A percentile compares a stretch with the other conserved stretches of the same genome.
phyloP scores from a whole-genome alignment of 306 rosid species.

The Trifolium dubium region DNA sequence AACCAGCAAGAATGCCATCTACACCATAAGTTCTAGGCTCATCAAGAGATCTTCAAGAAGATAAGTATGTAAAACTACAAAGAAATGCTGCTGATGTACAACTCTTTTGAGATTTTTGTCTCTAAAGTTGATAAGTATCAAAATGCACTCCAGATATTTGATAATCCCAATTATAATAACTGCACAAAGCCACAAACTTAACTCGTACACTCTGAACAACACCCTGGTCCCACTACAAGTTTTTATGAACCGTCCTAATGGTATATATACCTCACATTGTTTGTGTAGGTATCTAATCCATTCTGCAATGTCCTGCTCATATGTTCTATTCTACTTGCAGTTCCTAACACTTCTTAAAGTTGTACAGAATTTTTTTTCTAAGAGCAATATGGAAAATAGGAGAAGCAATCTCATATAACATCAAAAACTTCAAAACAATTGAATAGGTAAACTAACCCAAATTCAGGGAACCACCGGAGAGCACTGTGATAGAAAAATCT shows the following conservation, averaged over 20 bases:
- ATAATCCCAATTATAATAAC: conserved; percentile 15
- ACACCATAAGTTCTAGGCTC: conserved; percentile 21
- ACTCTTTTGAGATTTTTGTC: conserved; percentile 3
- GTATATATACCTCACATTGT: not conserved
- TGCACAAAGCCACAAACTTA: conserved; percentile 1
- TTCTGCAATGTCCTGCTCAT: not conserved
- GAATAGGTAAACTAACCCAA: conserved; percentile 64
- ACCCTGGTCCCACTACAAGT: not conserved
- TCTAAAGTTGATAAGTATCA: conserved; percentile 8
- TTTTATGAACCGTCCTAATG: not conserved
- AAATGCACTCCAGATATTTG: conserved; percentile 32
- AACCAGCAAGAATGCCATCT: conserved; percentile 29
- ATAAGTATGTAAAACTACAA: conserved; percentile 15
- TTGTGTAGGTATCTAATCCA: conserved; percentile 15
- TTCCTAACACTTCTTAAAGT: conserved; percentile 29
- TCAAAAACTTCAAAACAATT: conserved; percentile 18
- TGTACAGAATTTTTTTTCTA: not conserved
- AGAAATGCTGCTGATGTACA: conserved; percentile 14
- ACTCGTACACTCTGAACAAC: not conserved
- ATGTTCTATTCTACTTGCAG: conserved; percentile 3
- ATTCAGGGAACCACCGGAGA: conserved; percentile 87
- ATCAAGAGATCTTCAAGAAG: conserved; percentile 13
- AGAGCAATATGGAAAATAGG: not conserved
- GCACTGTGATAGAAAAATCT: conserved; percentile 96
- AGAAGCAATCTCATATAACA: conserved; percentile 19